These are phyloP conservation scores for Rhododendron kiyosumense DNA, from an alignment of 148 eudicot species.

Conservation along the genomic window DNA sequence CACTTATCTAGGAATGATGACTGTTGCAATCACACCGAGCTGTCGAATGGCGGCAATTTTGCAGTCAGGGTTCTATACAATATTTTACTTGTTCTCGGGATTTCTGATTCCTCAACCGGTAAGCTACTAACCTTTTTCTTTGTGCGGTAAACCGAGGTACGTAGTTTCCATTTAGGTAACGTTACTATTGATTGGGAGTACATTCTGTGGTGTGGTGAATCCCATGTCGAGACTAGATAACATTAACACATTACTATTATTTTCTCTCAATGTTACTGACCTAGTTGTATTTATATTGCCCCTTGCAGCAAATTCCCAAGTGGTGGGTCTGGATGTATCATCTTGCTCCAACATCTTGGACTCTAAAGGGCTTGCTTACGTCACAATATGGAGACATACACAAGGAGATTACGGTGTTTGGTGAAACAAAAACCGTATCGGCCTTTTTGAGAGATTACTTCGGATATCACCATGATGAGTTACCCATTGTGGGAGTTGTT, in stretches of 20 bases:
- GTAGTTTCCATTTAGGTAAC: background rate
- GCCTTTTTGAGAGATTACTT: background rate
- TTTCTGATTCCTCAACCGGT: background rate
- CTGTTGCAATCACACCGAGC: background rate
- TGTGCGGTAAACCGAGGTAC: background rate
- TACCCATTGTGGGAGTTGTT: background rate
- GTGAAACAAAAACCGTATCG: background rate
- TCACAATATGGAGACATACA: background rate
- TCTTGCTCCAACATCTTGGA: background rate
- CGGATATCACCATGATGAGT: background rate
- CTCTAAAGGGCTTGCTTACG: background rate
- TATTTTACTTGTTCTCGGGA: background rate
- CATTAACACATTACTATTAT: too few relatives aligned
- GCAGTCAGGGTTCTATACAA: background rate
- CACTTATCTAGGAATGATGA: conserved; percentile 29
- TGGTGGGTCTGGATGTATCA: background rate
- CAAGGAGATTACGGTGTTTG: background rate
- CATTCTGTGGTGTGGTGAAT: background rate
- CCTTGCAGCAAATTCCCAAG: background rate
- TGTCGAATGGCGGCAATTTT: background rate
- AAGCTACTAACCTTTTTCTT: background rate
- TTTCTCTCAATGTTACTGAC: background rate
- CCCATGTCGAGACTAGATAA: too few relatives aligned
- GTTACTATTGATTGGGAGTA: background rate
- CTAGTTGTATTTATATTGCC: background rate